Base-by-base conservation (phyloP, 148 eudicot genomes). In the Pharnaceum exiguum region DNA sequence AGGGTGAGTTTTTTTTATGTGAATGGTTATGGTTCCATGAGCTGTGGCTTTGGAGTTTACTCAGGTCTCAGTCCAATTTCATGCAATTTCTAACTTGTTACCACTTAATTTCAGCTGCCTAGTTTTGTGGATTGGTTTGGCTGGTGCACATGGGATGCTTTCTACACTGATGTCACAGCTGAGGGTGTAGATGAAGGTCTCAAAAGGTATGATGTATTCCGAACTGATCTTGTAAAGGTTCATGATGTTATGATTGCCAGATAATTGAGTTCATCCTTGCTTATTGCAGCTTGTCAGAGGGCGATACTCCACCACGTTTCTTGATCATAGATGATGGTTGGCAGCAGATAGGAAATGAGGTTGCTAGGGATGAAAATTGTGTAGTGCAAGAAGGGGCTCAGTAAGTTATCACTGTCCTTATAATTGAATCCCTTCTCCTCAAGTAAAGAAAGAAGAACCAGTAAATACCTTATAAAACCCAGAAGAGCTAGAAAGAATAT, bases 141-240 rank as follows among this genome's bases (percentile, higher is more conserved):
- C 40, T 93, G 98, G 98, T 93, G 98, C 62, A 93, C 98, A 12
- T 93, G 98, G 98, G 98, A 93, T 81, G 98, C 98, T 55, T 93
- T 88, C 70, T 93, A 93, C 76, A 93, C 96, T 11, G 90, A 93
- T 74, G 96, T 93, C 72, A 93, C 98, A 10, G 96, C 98, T 6
- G 96, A 88, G 66, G 96, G 95, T 25, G 95, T 88, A 64, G 86
- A 93, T 23, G 83, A 88, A 72, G 98, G 98, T 59, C 95, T 93
- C 23, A 57, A 69, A 54, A 89, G 94, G 96, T 85, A 50, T 22
- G 47, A 17, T 55, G 24, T 28, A 23, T 17, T 5, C 37, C 7
- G 24, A 4, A 18, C 16, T 35, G 18, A 8, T 50, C 9, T 40
- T 19, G 13, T 5, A 13, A 18, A 21, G 39, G n/a, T 54, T 30